Evolutionary conservation across 228 moss, liverwort and hornwort genomes (phyloP), one percentile per base, ranked within the genome.

Genomic region (Sphagnum fallax): DNA sequence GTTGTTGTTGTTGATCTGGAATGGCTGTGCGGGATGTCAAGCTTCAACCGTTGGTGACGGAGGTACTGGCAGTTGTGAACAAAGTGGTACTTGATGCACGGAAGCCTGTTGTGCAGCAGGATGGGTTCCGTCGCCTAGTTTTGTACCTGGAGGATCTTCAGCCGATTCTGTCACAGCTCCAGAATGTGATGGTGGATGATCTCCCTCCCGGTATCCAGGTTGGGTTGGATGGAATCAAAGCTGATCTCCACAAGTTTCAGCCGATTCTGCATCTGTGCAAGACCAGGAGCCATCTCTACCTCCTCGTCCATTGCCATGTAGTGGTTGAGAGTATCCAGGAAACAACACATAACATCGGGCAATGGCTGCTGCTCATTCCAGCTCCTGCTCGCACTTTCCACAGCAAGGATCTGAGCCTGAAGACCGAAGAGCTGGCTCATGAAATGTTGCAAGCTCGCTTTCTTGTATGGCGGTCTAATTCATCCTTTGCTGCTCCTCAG

Each of bases 381-480:
- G 32, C 32, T 32, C 15, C 61, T 4, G 71, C 71, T 1, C 78
- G 77, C 57, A 68, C 75, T 0, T 63, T 32, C 49, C 78, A 74
- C 67, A 65, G 76, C 72, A 59, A 53, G 60, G 78, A 75, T 63
- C 68, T 71, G 8, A 67, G 75, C 75, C 80, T 80, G 75, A 78
- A 78, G 51, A 75, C 75, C 52, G 73, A 81, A 12, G 85, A 79
- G 50, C 79, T 85, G 48, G 76, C 85, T 53, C 76, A 76, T 57
- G 85, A 85, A 72, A 79, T 85, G 81, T 81, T 79, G 58, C 85
- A 81, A 75, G 82, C 85, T 47, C 75, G 72, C 70, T 85, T 85
- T 52, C 58, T 63, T 78, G 85, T 85, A 73, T 55, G 55, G 32
- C 32, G 3, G 32, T 32, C 32, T 32, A 2, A 2, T 32, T 32